These are phyloP conservation scores for Heimioporus punctisporus DNA, from an alignment of 1,284 basidiomycete genomes.

Conservation along the genomic window DNA sequence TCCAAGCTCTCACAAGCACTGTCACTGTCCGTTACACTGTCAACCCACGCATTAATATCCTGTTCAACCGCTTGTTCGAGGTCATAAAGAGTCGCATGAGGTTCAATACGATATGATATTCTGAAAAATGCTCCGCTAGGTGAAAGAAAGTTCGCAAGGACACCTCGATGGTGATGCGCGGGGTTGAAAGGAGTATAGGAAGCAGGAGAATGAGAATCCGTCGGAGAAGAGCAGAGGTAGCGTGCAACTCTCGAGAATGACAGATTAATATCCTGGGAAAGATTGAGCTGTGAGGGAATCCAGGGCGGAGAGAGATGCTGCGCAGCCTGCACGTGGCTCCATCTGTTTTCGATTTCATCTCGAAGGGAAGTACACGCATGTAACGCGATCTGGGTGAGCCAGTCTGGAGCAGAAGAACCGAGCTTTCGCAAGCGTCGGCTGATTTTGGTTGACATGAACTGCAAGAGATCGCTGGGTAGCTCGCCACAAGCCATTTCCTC, in stretches of 20 bases:
- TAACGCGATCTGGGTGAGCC: slow-evolving; percentile 1
- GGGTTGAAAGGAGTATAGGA: too few species aligned
- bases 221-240: too few species aligned
- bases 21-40: not conserved
- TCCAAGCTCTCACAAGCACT: not conserved
- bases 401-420: not conserved
- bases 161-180: not conserved
- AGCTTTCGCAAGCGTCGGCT: slow-evolving; percentile 37
- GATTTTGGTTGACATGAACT: not conserved
- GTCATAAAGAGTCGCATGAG: not conserved
- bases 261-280: not conserved
- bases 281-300: slow-evolving; percentile 23
- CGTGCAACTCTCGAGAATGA: not conserved
- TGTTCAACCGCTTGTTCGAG: not conserved
- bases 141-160: not conserved
- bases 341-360: slow-evolving; percentile 3
- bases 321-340: not conserved
- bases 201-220: too few species aligned
- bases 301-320: slow-evolving; percentile 19
- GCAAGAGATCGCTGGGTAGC: slow-evolving; percentile 28
- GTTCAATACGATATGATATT: not conserved
- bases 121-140: not conserved
- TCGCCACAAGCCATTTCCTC: slow-evolving; percentile 12
- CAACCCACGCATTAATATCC: not conserved
- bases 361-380: slow-evolving; percentile 3